Evolutionary conservation across 1,284 basidiomycete species (phyloP).

Genomic region (Leucoagaricus sp.): DNA sequence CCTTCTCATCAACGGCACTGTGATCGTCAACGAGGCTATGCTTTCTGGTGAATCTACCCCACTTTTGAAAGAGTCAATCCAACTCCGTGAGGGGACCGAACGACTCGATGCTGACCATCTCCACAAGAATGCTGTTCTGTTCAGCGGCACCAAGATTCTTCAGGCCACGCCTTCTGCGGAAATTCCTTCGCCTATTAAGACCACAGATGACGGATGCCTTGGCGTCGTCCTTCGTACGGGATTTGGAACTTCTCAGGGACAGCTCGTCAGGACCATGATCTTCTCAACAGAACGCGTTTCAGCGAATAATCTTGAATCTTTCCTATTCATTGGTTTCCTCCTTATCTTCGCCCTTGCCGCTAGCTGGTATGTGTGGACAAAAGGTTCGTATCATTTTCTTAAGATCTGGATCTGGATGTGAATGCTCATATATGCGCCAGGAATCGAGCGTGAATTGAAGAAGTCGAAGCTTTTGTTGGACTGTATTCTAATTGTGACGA

Average conservation of each 20-base stretch:
- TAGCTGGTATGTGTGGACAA: slow-evolving; percentile 94
- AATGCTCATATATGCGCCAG: slow-evolving; percentile 34
- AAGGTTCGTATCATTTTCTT: slow-evolving; percentile 53
- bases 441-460: slow-evolving; percentile 87
- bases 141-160: slow-evolving; percentile 93
- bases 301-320: slow-evolving; percentile 91
- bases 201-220: slow-evolving; percentile 88
- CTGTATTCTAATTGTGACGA: slow-evolving; percentile 93
- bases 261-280: slow-evolving; percentile 96
- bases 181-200: slow-evolving; percentile 50
- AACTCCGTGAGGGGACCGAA: slow-evolving; percentile 78
- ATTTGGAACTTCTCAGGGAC: slow-evolving; percentile 94
- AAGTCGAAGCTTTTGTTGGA: slow-evolving; percentile 93
- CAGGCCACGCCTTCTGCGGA: slow-evolving; percentile 68
- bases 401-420: not conserved
- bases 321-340: slow-evolving; percentile 95
- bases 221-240: slow-evolving; percentile 93
- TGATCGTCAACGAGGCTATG: slow-evolving; percentile 98
- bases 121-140: slow-evolving; percentile 88
- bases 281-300: slow-evolving; percentile 94
- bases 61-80: slow-evolving; percentile 89
- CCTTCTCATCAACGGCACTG: slow-evolving; percentile 84
- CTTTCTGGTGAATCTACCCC: slow-evolving; percentile 96
- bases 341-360: slow-evolving; percentile 96
- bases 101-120: slow-evolving; percentile 80